Evolutionary conservation across 148 eudicot species (phyloP).

Genomic region (Selenicereus undatus): DNA sequence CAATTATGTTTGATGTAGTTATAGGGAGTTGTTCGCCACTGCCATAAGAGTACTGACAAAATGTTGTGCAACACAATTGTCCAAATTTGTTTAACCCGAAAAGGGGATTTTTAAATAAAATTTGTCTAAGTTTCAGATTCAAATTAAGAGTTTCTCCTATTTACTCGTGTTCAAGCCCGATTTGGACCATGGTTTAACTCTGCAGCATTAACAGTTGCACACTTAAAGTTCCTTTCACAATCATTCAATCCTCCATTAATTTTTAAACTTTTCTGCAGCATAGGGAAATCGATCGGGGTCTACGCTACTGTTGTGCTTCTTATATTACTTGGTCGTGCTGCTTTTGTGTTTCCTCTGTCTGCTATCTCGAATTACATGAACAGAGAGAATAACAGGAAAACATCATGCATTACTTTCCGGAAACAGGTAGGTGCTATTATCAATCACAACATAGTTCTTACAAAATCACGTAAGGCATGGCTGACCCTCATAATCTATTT

Average conservation of each 20-base stretch:
- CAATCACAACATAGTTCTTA: neutral
- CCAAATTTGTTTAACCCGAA: neutral
- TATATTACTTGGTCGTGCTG: constrained; percentile 79
- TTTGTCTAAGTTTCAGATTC: neutral
- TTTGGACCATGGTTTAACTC: neutral
- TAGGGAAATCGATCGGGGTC: constrained; percentile 46
- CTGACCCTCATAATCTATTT: neutral
- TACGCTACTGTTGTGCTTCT: constrained; percentile 51
- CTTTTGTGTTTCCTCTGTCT: constrained; percentile 91
- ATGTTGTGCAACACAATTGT: neutral
- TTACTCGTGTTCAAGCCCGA: neutral
- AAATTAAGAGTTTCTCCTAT: neutral
- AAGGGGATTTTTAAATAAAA: neutral
- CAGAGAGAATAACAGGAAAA: constrained; percentile 35
- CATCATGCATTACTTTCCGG: constrained; percentile 51
- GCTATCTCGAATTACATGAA: constrained; percentile 65
- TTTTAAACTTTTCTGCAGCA: constrained; percentile 34
- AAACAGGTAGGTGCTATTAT: constrained; percentile 52
- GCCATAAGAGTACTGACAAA: neutral
- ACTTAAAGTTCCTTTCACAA: neutral
- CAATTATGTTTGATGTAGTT: no score
- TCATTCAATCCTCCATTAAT: neutral
- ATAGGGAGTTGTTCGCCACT: neutral
- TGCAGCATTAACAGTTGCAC: neutral
- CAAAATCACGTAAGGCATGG: neutral